Evolutionary conservation across 768 basidiomycete genomes (phyloP).

Genomic region (Leccinum incarnatum): DNA sequence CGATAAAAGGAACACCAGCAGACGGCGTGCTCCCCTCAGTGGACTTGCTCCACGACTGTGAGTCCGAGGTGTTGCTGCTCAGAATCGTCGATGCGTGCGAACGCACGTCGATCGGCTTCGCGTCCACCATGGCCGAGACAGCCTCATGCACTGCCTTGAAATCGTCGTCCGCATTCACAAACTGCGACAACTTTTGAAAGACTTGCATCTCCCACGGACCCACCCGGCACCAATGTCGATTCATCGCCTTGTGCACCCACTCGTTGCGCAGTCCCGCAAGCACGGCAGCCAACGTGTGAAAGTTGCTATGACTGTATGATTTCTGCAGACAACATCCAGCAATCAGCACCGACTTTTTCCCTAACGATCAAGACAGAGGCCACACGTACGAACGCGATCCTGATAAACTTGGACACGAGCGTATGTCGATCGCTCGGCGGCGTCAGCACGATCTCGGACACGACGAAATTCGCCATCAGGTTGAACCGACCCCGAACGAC

Average conservation of each 20-base stretch:
- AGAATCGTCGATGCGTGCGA: slow-evolving; percentile 54
- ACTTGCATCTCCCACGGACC: slow-evolving; percentile 71
- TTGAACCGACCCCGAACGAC: slow-evolving; percentile 83
- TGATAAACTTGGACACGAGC: no score
- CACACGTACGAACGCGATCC: slow-evolving; percentile 73
- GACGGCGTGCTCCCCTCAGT: slow-evolving; percentile 46
- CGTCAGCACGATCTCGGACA: slow-evolving; percentile 68
- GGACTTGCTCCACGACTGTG: slow-evolving; percentile 36
- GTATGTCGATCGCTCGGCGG: slow-evolving; percentile 58
- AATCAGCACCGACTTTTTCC: neutral
- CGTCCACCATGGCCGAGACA: slow-evolving; percentile 61
- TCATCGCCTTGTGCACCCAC: slow-evolving; percentile 66
- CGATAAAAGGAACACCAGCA: slow-evolving; percentile 81
- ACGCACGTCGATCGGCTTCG: slow-evolving; percentile 55
- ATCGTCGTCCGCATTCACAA: slow-evolving; percentile 60
- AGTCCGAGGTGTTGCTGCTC: slow-evolving; percentile 44
- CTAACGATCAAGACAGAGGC: neutral
- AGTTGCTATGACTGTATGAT: slow-evolving; percentile 75
- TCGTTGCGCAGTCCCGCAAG: slow-evolving; percentile 71
- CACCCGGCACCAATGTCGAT: slow-evolving; percentile 55
- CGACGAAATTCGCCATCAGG: slow-evolving; percentile 75
- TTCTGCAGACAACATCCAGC: slow-evolving; percentile 47
- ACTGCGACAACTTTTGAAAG: slow-evolving; percentile 66
- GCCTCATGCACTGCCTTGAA: slow-evolving; percentile 73
- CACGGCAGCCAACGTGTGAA: slow-evolving; percentile 75